These are phyloP conservation scores for Senna tora DNA, from an alignment of 306 rosid genomes.

Conservation along the genomic window DNA sequence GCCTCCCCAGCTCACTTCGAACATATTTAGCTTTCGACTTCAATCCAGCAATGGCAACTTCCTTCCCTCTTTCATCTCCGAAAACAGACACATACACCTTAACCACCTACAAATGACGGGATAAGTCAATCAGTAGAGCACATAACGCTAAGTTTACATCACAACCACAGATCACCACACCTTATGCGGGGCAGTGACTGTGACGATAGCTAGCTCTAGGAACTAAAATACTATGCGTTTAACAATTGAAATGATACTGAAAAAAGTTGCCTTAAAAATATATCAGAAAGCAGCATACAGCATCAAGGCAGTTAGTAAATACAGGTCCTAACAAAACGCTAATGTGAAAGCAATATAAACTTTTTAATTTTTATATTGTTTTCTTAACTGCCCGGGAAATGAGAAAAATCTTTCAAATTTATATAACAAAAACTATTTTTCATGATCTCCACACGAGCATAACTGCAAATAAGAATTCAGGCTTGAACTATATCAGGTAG, in stretches of 20 bases:
- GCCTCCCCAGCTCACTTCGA: conserved; percentile 77
- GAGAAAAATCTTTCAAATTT: background rate
- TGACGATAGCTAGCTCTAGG: background rate
- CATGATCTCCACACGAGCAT: conserved; percentile 1
- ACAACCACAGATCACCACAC: background rate
- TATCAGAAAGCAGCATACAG: conserved; percentile 8
- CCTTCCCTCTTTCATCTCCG: conserved; percentile 93
- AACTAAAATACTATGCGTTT: background rate
- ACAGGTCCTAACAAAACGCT: background rate
- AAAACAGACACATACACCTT: conserved; percentile 92
- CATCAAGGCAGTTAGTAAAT: background rate
- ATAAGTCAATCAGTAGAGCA: conserved; percentile 3
- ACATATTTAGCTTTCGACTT: conserved; percentile 91
- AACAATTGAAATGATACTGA: background rate
- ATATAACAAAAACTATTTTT: background rate
- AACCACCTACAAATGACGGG: conserved; percentile 58
- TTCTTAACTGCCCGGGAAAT: background rate
- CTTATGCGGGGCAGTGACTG: background rate
- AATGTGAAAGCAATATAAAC: background rate
- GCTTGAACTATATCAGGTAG: background rate
- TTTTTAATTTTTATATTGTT: background rate
- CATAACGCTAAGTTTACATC: conserved; percentile 8
- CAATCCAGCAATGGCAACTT: conserved; percentile 87
- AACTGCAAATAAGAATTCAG: background rate
- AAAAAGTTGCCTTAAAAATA: background rate